Evolutionary conservation across 2,329 filamentous ascomycete genomes (phyloP).

Genomic region (Aureobasidium sp.): DNA sequence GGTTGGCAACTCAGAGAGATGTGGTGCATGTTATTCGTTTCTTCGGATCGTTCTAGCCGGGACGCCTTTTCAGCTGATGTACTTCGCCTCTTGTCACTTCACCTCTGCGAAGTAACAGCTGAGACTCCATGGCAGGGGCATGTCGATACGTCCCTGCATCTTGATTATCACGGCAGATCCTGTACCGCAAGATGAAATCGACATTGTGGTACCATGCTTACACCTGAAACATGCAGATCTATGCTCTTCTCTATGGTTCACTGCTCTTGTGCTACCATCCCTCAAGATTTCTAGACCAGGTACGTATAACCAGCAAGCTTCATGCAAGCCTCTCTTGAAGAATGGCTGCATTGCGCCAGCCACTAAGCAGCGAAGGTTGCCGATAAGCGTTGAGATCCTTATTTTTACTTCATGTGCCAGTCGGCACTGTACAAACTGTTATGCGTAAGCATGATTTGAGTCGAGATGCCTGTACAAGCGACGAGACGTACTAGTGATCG

Average conservation of each 20-base stretch:
- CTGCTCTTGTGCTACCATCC: neutral
- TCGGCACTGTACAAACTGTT: too few relatives aligned
- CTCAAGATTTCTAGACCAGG: neutral
- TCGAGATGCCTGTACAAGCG: neutral
- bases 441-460: neutral
- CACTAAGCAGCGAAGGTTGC: neutral
- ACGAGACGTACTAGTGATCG: neutral
- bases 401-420: neutral
- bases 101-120: neutral
- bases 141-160: neutral
- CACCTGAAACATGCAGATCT: neutral
- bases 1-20: neutral
- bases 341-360: too few relatives aligned
- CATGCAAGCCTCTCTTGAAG: neutral
- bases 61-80: neutral
- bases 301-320: neutral
- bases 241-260: neutral
- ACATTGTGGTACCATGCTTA: neutral
- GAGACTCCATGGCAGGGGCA: neutral
- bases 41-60: neutral
- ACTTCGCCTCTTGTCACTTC: neutral
- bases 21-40: neutral
- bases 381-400: neutral
- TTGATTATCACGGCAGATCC: neutral
- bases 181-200: neutral